phyloP scores from a whole-genome alignment of 306 rosid genomes.

The Lathyrus tuberosus region DNA sequence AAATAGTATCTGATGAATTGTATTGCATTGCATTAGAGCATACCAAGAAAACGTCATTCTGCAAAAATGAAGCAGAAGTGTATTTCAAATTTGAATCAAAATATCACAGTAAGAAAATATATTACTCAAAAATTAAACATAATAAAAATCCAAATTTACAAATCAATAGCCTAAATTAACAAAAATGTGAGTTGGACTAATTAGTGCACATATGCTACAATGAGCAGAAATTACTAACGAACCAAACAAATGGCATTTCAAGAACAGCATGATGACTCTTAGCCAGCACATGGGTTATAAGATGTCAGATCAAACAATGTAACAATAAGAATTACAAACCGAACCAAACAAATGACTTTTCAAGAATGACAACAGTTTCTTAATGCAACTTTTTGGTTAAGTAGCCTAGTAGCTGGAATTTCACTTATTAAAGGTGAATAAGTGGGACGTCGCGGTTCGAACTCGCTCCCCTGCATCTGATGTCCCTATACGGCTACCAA shows the following conservation, averaged over 20 bases:
- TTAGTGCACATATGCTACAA: conserved; percentile 21
- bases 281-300: conserved; percentile 1
- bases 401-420: too few species aligned
- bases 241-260: too few species aligned
- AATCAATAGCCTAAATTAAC: conserved; percentile 10
- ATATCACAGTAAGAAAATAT: conserved; percentile 5
- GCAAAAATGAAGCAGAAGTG: conserved; percentile 50
- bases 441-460: too few species aligned
- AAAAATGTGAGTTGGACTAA: conserved; percentile 4
- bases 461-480: too few species aligned
- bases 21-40: conserved; percentile 96
- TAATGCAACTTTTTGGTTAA: background rate
- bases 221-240: background rate
- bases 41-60: conserved; percentile 81
- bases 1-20: conserved; percentile 77
- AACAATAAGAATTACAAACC: background rate
- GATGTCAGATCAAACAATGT: conserved; percentile 22
- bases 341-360: background rate
- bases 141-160: conserved; percentile 25
- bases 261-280: conserved; percentile 14
- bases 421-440: too few species aligned
- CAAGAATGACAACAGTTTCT: conserved; percentile 1
- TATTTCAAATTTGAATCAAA: conserved; percentile 29
- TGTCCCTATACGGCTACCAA: too few species aligned
- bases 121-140: background rate